phyloP scores from a whole-genome alignment of 2,329 filamentous ascomycete species.

The Aspergillus sp. region DNA sequence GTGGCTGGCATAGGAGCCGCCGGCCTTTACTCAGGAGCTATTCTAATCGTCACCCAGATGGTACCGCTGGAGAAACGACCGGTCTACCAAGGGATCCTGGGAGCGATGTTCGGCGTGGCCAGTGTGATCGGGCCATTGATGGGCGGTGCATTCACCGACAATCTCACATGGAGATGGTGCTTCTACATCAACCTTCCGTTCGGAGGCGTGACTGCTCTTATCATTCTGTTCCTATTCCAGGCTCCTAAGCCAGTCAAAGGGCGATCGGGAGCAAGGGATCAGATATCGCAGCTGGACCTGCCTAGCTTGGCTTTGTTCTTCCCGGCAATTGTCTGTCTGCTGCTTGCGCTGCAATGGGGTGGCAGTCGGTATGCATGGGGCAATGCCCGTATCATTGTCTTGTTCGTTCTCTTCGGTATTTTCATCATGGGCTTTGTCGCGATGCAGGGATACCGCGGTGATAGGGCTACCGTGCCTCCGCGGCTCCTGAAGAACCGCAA shows the following conservation, averaged over 20 bases:
- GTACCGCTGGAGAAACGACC: constrained; percentile 42
- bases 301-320: constrained; percentile 48
- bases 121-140: constrained; percentile 45
- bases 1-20: constrained; percentile 41
- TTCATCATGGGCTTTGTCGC: constrained; percentile 43
- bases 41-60: constrained; percentile 41
- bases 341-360: constrained; percentile 52
- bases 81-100: constrained; percentile 41
- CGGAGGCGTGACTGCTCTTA: constrained; percentile 31
- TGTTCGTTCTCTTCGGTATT: constrained; percentile 53
- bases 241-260: constrained; percentile 25
- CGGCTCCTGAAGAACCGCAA: constrained; percentile 46
- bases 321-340: constrained; percentile 45
- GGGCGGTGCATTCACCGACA: constrained; percentile 47
- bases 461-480: constrained; percentile 47
- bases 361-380: constrained; percentile 47
- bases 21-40: constrained; percentile 40
- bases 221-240: constrained; percentile 35
- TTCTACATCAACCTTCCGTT: constrained; percentile 44
- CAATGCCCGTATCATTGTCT: constrained; percentile 45
- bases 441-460: constrained; percentile 39
- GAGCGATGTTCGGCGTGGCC: constrained; percentile 44
- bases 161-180: constrained; percentile 46
- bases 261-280: constrained; percentile 22
- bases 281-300: constrained; percentile 39